Conservation (phyloP, 1,139 yeast species). For the Hanseniaspora gamundiae region DNA sequence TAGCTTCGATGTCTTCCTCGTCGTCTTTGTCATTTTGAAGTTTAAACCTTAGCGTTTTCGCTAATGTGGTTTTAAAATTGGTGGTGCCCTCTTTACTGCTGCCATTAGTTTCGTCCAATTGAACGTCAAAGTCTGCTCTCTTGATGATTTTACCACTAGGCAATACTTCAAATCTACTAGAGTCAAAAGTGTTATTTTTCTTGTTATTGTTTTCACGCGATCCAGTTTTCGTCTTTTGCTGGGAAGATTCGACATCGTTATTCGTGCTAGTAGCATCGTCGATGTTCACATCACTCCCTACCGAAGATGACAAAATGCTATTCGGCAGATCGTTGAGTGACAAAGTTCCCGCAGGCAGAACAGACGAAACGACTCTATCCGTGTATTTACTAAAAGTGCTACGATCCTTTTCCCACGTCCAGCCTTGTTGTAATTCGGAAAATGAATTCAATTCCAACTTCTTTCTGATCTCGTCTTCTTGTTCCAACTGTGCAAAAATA, state of each 20-base stretch:
- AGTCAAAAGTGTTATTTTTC: conserved; percentile 8
- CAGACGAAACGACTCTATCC: conserved; percentile 12
- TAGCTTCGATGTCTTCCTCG: conserved; percentile 47
- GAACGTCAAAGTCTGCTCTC: conserved; percentile 20
- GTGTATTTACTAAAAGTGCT: conserved; percentile 20
- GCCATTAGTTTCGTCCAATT: background rate
- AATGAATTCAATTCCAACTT: conserved; percentile 63
- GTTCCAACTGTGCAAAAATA: conserved; percentile 64
- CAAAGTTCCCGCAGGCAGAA: background rate
- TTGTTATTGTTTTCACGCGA: conserved; percentile 15
- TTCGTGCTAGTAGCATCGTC: background rate
- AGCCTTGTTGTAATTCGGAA: conserved; percentile 65
- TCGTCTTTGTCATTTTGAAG: conserved; percentile 20
- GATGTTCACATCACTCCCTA: background rate
- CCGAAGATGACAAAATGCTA: background rate
- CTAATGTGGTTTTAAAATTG: conserved; percentile 17
- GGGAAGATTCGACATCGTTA: background rate
- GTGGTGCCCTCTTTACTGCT: background rate
- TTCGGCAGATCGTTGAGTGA: background rate
- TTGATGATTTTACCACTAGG: conserved; percentile 60
- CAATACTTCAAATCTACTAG: conserved; percentile 37
- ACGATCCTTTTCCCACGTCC: conserved; percentile 45
- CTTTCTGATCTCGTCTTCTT: conserved; percentile 52
- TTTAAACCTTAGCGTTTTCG: conserved; percentile 27
- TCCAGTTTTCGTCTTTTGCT: no score